Evolutionary conservation across 1,284 basidiomycete species (phyloP), one percentile per base, ranked within the genome.

Genomic region (Ustilago crameri): DNA sequence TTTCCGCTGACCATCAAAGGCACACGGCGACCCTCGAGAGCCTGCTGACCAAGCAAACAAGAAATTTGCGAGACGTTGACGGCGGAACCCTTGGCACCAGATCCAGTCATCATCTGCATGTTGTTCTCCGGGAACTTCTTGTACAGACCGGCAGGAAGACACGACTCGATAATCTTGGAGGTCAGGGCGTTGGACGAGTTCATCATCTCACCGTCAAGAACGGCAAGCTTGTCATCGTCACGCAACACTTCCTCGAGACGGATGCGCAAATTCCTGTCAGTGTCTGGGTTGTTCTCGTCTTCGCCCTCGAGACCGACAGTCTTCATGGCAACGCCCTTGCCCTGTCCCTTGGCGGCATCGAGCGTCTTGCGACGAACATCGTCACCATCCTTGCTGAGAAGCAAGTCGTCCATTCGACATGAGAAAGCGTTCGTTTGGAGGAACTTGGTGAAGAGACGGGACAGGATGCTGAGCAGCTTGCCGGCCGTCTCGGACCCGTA

Each of bases 1-100:
- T 99, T 99, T 14, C 96, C 96, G 73, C 93, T 95, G 66, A 98
- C 91, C 96, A 99, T 99, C 48, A 95, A 92, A 3, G 96, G 96
- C 15, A 98, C 96, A 84, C 96, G 93, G 69, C 96, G 92, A 78
- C 96, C 96, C 85, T 98, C 96, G 41, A 99, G 87, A 74, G 97
- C 95, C 85, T 98, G 96, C 84, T 98, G 95, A 51, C 96, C 96
- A 37, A 99, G 89, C 34, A 92, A 89, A 76, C 95, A 98, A 37
- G 96, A 98, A 79, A 99, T 99, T 83, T 98, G 95, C 68, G 93
- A 91, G 9, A 93, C 95, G 79, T 99, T 99, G 84, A 98, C 95
- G 27, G 92, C 91, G 74, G 93, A 95, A 65, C 96, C 96, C 85
- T 99, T 99, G 56, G 96, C 96, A 78, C 96, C 96, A 43, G 96